Evolutionary conservation across 208 protist species (phyloP).

Genomic region (Wallacemonas sp.): DNA sequence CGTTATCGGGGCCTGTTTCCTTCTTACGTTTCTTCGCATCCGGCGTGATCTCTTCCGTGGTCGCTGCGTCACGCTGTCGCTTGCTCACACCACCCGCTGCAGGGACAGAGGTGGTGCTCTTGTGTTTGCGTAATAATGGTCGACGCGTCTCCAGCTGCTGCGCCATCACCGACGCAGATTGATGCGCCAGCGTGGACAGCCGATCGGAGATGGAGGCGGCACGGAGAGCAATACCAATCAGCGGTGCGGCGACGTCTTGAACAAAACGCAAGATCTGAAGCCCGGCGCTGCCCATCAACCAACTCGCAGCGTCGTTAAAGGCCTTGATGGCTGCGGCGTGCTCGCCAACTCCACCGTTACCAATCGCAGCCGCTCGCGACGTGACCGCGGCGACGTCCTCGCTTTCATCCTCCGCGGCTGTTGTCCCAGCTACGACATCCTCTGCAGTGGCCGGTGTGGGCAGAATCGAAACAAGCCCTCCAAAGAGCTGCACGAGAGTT

Average conservation of each 20-base stretch:
- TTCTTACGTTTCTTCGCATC: conserved; percentile 16
- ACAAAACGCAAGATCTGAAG: conserved; percentile 23
- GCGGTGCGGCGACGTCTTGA: conserved; percentile 42
- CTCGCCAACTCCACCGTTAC: conserved; percentile 1
- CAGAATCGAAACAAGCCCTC: conserved; percentile 66
- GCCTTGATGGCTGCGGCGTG: neutral
- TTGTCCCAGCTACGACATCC: neutral
- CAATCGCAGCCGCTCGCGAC: too few relatives aligned
- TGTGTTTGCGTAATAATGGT: conserved; percentile 20
- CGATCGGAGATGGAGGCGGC: conserved; percentile 46
- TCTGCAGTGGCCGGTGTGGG: conserved; percentile 19
- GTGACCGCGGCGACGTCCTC: too few relatives aligned
- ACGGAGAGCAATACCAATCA: conserved; percentile 45
- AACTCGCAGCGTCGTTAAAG: conserved; percentile 29
- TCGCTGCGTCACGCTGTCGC: neutral
- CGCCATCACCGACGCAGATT: conserved; percentile 53
- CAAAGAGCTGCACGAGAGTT: conserved; percentile 83
- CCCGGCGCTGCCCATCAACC: conserved; percentile 34
- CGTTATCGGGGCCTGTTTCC: conserved; percentile 8
- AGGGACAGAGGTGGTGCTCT: too few relatives aligned
- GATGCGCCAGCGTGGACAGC: conserved; percentile 54
- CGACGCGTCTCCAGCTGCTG: conserved; percentile 78
- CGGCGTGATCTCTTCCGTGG: neutral
- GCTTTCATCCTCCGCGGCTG: too few relatives aligned
- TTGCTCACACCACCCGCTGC: too few relatives aligned